Base-by-base conservation (phyloP, 148 eudicot genomes). In the Amaranthus hypochondriacus region DNA sequence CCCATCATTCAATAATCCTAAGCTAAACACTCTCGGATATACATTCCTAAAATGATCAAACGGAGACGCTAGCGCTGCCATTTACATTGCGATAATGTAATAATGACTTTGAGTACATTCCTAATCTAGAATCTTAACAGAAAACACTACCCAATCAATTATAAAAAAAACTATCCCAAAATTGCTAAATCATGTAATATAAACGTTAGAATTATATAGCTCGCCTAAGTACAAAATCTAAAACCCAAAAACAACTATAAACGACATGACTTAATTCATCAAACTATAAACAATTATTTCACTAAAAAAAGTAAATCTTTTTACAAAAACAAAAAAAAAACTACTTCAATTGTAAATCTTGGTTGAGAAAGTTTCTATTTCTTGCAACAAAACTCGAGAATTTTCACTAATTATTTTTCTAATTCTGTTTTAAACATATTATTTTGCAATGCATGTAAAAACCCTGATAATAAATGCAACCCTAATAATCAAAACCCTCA, bases 391-490 rank as follows among this genome's bases (percentile, higher is more conserved):
- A 44, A 63, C 75, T 15, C 48, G 43, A 52, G 3, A 28, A 56
- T 42, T n/a, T 43, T 9, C 9, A 15, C 4, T 6, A 51, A 60
- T 28, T 28, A 6, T 3, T 11, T 4, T 6, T 12, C 4, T 43
- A 15, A 80, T 57, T 53, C 4, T 59, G 49, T 15, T 46, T 47
- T 7, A 47, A 66, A 28, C 39, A 28, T 28, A 28, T 28, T 28
- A 71, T 70, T 71, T 69, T 53, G 43, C 18, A 72, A 75, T 80
- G 76, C 83, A 80, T 75, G 83, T 51, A 66, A 43, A 18, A 54
- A 10, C 43, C 10, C 10, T 76, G 73, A 79, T 75, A 75, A 75
- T 28, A 7, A 79, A 79, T 43, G 47, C 50, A 39, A 69, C 42
- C 13, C 10, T 50, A 50, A 8, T 71, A 44, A 62, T 62, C 70